These are phyloP conservation scores for Suillus subluteus DNA, from an alignment of 768 basidiomycete genomes.

Conservation along the genomic window DNA sequence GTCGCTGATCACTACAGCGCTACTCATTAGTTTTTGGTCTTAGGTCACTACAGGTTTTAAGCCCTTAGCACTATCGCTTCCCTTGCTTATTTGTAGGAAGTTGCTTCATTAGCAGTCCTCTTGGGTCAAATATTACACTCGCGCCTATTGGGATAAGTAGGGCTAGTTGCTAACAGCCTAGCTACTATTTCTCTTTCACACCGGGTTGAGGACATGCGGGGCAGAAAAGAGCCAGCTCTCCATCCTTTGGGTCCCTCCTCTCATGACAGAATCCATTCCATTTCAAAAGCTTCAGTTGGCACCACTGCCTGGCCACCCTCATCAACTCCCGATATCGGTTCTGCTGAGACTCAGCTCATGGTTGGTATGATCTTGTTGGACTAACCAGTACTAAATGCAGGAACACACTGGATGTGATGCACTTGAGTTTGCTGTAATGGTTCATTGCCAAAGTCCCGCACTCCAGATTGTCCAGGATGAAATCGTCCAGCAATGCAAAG, in stretches of 20 bases:
- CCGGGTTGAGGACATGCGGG: constrained; percentile 14
- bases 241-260: background rate
- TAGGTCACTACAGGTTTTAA: too few relatives aligned
- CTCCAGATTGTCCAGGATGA: constrained; percentile 4
- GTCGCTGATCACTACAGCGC: too few relatives aligned
- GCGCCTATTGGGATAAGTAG: too few relatives aligned
- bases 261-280: constrained; percentile 18
- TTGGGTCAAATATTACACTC: too few relatives aligned
- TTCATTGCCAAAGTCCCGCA: background rate
- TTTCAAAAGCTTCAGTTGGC: constrained; percentile 23
- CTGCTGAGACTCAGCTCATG: too few relatives aligned
- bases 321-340: constrained; percentile 22
- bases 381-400: background rate
- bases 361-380: too few relatives aligned
- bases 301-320: constrained; percentile 20
- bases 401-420: background rate
- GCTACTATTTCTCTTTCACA: too few relatives aligned
- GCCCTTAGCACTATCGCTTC: too few relatives aligned
- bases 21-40: too few relatives aligned
- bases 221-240: background rate
- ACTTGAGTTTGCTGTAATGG: background rate
- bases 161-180: too few relatives aligned
- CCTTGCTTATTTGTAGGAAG: too few relatives aligned
- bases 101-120: too few relatives aligned
- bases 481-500: constrained; percentile 8